Evolutionary conservation across 2,329 filamentous ascomycete species (phyloP), one percentile per base, ranked within the genome.

Genomic region (Stromatinia cepivora): DNA sequence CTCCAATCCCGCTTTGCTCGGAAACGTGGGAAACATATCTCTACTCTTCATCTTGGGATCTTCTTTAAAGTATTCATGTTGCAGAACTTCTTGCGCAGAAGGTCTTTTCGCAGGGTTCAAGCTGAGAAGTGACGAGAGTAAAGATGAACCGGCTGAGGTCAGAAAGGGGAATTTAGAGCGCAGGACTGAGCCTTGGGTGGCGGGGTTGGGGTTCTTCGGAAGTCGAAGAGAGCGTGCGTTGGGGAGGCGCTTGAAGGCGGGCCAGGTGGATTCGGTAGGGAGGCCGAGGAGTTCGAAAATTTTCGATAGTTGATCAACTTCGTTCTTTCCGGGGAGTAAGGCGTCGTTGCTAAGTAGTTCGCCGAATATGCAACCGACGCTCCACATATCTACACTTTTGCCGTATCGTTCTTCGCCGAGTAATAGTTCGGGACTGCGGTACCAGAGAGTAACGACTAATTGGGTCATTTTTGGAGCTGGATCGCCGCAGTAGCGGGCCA

Each of bases 381-480:
- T 96, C 95, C 95, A 99, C 86, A 98, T 91, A 81, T 98, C 95
- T 75, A 98, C 85, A 71, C 91, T 87, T 0, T 85, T 82, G 70
- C 86, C 89, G 81, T 99, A 99, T 22, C 84, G 85, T 48, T 87
- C 86, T 0, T 92, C 84, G 8, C 95, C 95, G 4, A 98, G 88
- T 2, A 99, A 86, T 15, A 98, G 86, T 80, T 98, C 95, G 0
- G 95, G 95, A 0, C 92, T 87, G 69, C 95, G 92, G 80, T 99
- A 99, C 95, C 95, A 99, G 9, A 99, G 86, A 9, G 95, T 99
- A 25, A 98, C 94, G 72, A 99, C 95, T 59, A 98, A 87, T 78
- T 94, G 91, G 3, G 95, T 98, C 71, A 98, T 85, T 72, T 91
- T 90, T 1, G 89, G 86, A 0, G 89, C 84, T 5, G 94, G 93